phyloP scores from a whole-genome alignment of 2,329 filamentous ascomycete genomes.

The Xylaria sp. region DNA sequence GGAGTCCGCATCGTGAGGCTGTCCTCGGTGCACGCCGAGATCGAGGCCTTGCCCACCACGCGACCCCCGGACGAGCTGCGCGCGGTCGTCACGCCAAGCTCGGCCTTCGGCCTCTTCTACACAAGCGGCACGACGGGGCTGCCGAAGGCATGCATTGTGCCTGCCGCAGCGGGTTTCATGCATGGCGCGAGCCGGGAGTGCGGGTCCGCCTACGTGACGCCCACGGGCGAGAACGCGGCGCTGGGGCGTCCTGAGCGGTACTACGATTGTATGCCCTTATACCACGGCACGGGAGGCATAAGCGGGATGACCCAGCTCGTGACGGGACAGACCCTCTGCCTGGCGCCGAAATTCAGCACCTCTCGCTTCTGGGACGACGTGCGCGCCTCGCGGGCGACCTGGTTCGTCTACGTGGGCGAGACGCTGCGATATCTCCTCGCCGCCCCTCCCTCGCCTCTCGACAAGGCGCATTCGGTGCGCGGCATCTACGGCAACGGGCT shows the following conservation, averaged over 20 bases:
- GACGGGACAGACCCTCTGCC: constrained; percentile 65
- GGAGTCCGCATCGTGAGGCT: constrained; percentile 67
- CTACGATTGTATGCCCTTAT: constrained; percentile 82
- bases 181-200: constrained; percentile 49
- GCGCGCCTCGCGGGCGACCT: constrained; percentile 72
- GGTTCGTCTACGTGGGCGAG: constrained; percentile 83
- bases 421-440: constrained; percentile 79
- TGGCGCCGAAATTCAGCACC: constrained; percentile 75
- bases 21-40: constrained; percentile 58
- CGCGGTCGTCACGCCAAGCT: constrained; percentile 60
- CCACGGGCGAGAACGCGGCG: constrained; percentile 43
- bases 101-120: constrained; percentile 74
- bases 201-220: constrained; percentile 47
- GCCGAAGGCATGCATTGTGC: constrained; percentile 76
- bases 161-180: constrained; percentile 56
- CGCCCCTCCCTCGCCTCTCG: constrained; percentile 70
- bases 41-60: constrained; percentile 58
- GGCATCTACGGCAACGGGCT: constrained; percentile 75
- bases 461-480: constrained; percentile 67
- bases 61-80: constrained; percentile 68
- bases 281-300: constrained; percentile 79
- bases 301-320: constrained; percentile 66
- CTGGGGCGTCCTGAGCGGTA: constrained; percentile 63
- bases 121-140: constrained; percentile 81
- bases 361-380: constrained; percentile 78